Base-by-base conservation (phyloP, 176 grass and related monocot species). In the Lolium perenne region DNA sequence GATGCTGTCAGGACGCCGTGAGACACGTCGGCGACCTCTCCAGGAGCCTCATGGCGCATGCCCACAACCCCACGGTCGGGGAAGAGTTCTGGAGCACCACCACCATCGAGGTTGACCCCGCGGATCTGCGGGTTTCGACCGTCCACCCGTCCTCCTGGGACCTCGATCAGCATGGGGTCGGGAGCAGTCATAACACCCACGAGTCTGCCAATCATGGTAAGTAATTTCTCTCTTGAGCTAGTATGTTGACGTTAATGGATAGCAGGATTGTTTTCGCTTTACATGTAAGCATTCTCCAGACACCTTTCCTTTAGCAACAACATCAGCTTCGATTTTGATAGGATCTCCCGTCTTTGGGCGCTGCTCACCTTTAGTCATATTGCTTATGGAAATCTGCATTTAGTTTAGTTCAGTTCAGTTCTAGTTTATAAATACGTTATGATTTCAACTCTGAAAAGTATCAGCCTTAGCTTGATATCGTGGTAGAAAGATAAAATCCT, bases 11-110 rank as follows among this genome's bases (percentile, higher is more conserved):
- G 84, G 87, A 70, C 50, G 48, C 77, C 32, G 81, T 70, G 80
- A 87, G 38, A 13, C 82, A 84, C 4, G 40, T 63, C 11, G 69
- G 89, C 8, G 76, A 91, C 35, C 53, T 87, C 62, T 81, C 81
- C 3, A 88, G 29, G 61, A 57, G 78, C 54, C 47, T 88, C 1
- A 84, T 88, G 6, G 21, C 76, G 20, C 89, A 84, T 0, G 82
- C 87, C 32, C 81, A 88, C 20, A 71, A 80, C 23, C 83, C 64
- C 14, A 41, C 76, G 1, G 9, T 88, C 0, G 85, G 51, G 15
- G 85, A 91, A n/a, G 26, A 66, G 6, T 87, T 77, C 46, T 91
- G 89, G 85, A 91, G 89, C 13, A 91, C 89, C 10, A 91, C 70
- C 61, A 91, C 89, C 60, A 91, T 91, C 14, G 89, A 91, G 61